Evolutionary conservation across 129 eudicot species (phyloP).

Genomic region (Ambrosia trifida): DNA sequence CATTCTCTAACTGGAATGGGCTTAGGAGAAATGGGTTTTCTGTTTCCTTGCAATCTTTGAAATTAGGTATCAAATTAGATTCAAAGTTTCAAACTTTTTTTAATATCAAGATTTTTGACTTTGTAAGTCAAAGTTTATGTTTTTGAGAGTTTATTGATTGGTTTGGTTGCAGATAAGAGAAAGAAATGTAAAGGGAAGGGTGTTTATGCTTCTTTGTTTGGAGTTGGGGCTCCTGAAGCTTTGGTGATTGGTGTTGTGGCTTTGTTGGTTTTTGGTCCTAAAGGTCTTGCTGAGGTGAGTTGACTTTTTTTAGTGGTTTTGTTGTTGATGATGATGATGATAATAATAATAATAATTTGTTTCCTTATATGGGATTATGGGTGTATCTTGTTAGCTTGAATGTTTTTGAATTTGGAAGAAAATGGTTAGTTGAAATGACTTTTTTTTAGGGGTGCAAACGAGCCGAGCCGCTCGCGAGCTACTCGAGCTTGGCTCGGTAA

Average conservation of each 20-base stretch:
- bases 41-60: conserved; percentile 39
- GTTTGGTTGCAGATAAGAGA: conserved; percentile 52
- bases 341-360: background rate
- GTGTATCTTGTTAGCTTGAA: background rate
- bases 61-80: conserved; percentile 36
- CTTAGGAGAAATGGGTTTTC: conserved; percentile 48
- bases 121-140: background rate
- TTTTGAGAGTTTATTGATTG: background rate
- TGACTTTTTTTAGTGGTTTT: conserved; percentile 12
- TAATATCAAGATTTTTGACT: background rate
- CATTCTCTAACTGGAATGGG: conserved; percentile 59
- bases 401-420: background rate
- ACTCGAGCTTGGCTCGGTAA: too few species aligned
- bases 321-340: background rate
- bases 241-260: conserved; percentile 98
- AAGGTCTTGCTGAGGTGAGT: conserved; percentile 97
- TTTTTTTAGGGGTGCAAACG: too few species aligned
- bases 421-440: background rate
- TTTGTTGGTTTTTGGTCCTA: conserved; percentile 99
- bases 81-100: too few species aligned
- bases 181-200: conserved; percentile 45
- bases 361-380: background rate
- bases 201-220: conserved; percentile 87
- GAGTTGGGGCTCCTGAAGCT: conserved; percentile 99
- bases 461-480: too few species aligned